phyloP scores from a whole-genome alignment of 83 land plant genomes.

The Picea engelmannii region DNA sequence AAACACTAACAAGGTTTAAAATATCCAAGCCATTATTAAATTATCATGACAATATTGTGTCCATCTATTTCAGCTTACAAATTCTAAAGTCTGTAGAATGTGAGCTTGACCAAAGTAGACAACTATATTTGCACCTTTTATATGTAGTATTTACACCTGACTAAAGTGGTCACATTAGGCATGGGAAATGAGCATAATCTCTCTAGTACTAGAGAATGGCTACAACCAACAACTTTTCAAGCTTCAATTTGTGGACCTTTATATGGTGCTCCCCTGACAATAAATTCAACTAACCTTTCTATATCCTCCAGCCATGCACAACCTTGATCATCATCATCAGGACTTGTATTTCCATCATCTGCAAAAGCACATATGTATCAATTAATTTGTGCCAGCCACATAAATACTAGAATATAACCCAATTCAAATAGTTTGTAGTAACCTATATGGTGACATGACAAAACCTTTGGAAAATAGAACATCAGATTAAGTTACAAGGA shows the following conservation, averaged over 20 bases:
- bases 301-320: constrained; percentile 49
- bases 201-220: background rate
- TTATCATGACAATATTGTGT: background rate
- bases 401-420: too few species aligned
- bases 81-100: background rate
- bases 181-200: background rate
- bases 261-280: constrained; percentile 34
- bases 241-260: constrained; percentile 39
- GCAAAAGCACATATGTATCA: background rate
- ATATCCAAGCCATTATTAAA: background rate
- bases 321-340: constrained; percentile 9
- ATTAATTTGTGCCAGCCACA: background rate
- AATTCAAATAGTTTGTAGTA: background rate
- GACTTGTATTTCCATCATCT: constrained; percentile 1
- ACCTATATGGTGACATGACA: background rate
- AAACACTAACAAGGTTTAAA: background rate
- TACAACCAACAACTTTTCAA: background rate
- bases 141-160: background rate
- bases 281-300: constrained; percentile 42
- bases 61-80: background rate
- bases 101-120: background rate
- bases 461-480: background rate
- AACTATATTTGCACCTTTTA: background rate
- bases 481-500: constrained; percentile 33
- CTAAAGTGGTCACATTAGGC: background rate